Evolutionary conservation across 768 basidiomycete genomes (phyloP).

Genomic region (Kwoniella pini): DNA sequence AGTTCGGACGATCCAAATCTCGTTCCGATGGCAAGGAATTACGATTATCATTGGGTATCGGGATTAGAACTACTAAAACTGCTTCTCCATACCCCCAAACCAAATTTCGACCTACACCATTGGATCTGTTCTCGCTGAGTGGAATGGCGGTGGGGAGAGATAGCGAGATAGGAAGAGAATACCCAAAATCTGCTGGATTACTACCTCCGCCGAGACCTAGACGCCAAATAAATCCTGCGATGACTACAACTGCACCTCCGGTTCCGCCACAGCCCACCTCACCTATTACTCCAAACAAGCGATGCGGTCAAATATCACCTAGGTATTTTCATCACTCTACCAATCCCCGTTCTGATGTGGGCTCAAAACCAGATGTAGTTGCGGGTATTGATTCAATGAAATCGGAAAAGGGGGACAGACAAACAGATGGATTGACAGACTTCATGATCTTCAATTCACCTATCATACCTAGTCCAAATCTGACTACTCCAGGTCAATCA

Average conservation of each 20-base stretch:
- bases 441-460: slow-evolving; percentile 2
- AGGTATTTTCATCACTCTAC: slow-evolving; percentile 1
- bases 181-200: slow-evolving; percentile 8
- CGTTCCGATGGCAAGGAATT: background rate
- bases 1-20: slow-evolving; percentile 1
- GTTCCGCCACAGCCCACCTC: background rate
- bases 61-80: background rate
- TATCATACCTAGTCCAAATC: background rate
- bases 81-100: background rate
- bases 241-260: background rate
- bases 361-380: background rate
- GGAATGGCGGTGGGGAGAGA: background rate
- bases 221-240: background rate
- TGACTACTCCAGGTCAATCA: background rate
- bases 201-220: slow-evolving; percentile 11
- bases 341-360: background rate
- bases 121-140: background rate
- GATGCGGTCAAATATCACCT: background rate
- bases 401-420: background rate
- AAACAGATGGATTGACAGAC: slow-evolving; percentile 2
- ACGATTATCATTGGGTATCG: slow-evolving; percentile 2
- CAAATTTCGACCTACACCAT: background rate
- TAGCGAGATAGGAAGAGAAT: background rate
- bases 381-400: background rate
- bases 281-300: background rate